These are phyloP conservation scores for Suillus weaverae DNA, from an alignment of 768 basidiomycete species.

Conservation along the genomic window DNA sequence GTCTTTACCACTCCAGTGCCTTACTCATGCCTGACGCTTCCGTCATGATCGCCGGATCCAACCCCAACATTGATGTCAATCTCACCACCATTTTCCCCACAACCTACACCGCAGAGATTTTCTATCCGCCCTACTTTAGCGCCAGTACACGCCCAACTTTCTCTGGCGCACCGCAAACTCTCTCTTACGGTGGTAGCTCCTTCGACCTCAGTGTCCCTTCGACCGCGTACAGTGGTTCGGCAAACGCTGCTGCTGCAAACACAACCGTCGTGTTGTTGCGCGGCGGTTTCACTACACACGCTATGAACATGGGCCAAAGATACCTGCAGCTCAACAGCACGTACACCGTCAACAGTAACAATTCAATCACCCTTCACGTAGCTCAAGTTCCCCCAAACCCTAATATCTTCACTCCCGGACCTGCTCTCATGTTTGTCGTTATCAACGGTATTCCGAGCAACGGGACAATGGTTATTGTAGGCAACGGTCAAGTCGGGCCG, in stretches of 20 bases:
- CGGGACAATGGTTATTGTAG: conserved; percentile 75
- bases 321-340: conserved; percentile 81
- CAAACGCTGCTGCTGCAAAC: conserved; percentile 71
- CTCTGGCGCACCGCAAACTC: conserved; percentile 63
- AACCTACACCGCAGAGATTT: conserved; percentile 80
- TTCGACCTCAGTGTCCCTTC: conserved; percentile 77
- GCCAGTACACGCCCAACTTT: conserved; percentile 68
- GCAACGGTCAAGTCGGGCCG: conserved; percentile 71
- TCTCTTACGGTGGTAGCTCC: conserved; percentile 79
- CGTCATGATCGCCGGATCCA: conserved; percentile 87
- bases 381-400: conserved; percentile 83
- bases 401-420: conserved; percentile 87
- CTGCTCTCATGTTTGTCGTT: conserved; percentile 79
- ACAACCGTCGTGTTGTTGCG: conserved; percentile 78
- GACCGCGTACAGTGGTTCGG: conserved; percentile 60
- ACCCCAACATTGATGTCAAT: conserved; percentile 88
- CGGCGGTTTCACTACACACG: conserved; percentile 84
- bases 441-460: conserved; percentile 84
- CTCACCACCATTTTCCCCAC: conserved; percentile 64
- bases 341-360: conserved; percentile 77
- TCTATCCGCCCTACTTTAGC: conserved; percentile 89
- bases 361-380: conserved; percentile 76
- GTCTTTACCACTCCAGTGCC: conserved; percentile 91
- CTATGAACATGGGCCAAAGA: conserved; percentile 88
- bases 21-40: conserved; percentile 87